Evolutionary conservation across 306 rosid species (phyloP), one percentile per base, ranked within the genome.

Genomic region (Gillenia trifoliata): DNA sequence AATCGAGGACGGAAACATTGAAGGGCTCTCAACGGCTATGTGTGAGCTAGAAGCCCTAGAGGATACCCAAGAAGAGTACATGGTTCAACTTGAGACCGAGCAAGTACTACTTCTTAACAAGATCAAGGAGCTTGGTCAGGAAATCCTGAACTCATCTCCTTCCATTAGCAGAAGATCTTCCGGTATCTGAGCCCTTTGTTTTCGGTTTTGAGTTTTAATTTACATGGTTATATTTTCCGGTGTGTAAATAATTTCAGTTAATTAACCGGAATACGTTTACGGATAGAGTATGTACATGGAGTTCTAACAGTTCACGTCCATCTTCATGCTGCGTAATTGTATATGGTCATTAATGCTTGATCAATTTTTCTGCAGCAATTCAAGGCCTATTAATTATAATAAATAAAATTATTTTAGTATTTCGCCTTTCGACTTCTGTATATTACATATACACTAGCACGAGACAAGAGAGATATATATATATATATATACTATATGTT

Each of bases 81-180:
- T 92, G 86, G 70, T 23, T 38, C 96, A 90, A 71, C 76, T 95
- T 7, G 98, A 95, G 79, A 95, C 89, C 4, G 99, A 92, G 77
- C 99, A 92, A 74, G 79, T 64, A 83, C 96, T 95, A 65, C 98
- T 95, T 38, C 85, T 95, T 20, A 85, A 86, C 86, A 95, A 92
- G 85, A 77, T 92, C 70, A 89, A 81, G 85, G 97, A 88, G 78
- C 88, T 95, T 50, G 99, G 93, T 62, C 86, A 80, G 60, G 98
- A 95, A 85, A 86, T 92, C 31, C 67, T 87, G 6, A 65, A 83
- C 73, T 78, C 90, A 49, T 86, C 98, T 73, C 90, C 93, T 78
- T 70, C 89, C 43, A 4, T 73, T 0, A 85, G 88, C 82, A 75
- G 91, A 74, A 79, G 80, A 75, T 75, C 69, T 50, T 87, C 82